A percentile compares a stretch with the other conserved stretches of the same genome.
Conservation (phyloP, 2,329 filamentous ascomycete species). For the Pseudocercospora vitis region DNA sequence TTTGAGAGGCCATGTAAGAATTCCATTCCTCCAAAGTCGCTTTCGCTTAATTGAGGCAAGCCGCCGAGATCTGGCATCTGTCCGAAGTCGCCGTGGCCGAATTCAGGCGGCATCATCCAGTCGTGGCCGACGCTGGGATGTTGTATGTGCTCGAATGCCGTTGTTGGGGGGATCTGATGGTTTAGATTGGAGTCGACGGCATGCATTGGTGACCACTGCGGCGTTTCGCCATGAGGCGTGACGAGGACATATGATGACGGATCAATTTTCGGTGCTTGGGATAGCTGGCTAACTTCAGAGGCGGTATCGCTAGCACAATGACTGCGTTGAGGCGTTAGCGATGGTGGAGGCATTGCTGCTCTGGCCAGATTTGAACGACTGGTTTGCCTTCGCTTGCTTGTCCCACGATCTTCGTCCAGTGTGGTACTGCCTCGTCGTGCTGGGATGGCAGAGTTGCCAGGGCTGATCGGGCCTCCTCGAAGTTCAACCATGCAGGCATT, state of each 20-base stretch:
- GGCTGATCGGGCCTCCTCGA: conserved; percentile 28
- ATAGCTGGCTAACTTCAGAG: conserved; percentile 10
- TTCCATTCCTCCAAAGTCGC: conserved; percentile 16
- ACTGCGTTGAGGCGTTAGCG: conserved; percentile 9
- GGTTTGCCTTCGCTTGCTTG: conserved; percentile 26
- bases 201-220: conserved; percentile 10
- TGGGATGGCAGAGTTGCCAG: conserved; percentile 17
- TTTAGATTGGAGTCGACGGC: neutral
- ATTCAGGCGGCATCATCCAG: conserved; percentile 19
- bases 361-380: neutral
- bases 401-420: conserved; percentile 20
- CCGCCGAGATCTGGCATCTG: conserved; percentile 15
- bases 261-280: conserved; percentile 7
- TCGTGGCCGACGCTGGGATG: conserved; percentile 12
- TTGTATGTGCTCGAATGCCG: conserved; percentile 9
- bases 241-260: conserved; percentile 21
- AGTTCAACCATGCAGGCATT: conserved; percentile 31
- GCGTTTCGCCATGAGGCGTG: conserved; percentile 20
- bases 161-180: conserved; percentile 14
- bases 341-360: conserved; percentile 24
- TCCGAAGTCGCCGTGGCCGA: conserved; percentile 14
- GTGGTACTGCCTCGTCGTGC: conserved; percentile 24
- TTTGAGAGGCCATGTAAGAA: conserved; percentile 23
- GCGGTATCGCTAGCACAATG: conserved; percentile 19
- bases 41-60: conserved; percentile 18